Percentiles rank a stretch among this genome's conserved stretches.
Conservation (phyloP, 306 rosid genomes). For the Glycine soja region DNA sequence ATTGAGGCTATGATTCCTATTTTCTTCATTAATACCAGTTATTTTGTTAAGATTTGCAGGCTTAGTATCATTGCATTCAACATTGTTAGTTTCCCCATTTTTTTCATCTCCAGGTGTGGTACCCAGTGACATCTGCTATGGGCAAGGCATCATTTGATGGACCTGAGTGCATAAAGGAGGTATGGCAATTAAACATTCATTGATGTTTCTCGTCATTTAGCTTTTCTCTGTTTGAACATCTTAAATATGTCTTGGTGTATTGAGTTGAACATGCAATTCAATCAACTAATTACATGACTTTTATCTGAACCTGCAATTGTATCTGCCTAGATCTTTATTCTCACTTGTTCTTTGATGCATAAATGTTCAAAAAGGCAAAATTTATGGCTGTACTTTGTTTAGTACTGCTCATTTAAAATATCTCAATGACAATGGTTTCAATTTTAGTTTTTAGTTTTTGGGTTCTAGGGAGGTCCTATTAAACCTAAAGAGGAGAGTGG, state of each 20-base stretch:
- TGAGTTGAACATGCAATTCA: slow-evolving; percentile 9
- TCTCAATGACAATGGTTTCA: neutral
- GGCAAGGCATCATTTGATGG: slow-evolving; percentile 88
- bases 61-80: neutral
- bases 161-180: slow-evolving; percentile 89
- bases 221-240: slow-evolving; percentile 11
- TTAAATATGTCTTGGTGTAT: neutral
- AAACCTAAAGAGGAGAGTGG: neutral
- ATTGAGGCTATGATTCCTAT: neutral
- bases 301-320: slow-evolving; percentile 12
- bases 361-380: neutral
- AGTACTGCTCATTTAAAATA: slow-evolving; percentile 11
- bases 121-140: slow-evolving; percentile 87
- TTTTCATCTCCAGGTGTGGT: slow-evolving; percentile 68
- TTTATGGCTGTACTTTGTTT: neutral
- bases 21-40: neutral
- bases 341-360: slow-evolving; percentile 9
- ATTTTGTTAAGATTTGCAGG: neutral
- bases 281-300: slow-evolving; percentile 13
- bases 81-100: neutral
- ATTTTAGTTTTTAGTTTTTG: neutral
- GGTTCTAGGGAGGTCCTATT: neutral
- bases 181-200: slow-evolving; percentile 39
- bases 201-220: slow-evolving; percentile 18
- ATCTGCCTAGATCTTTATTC: slow-evolving; percentile 24